These are phyloP conservation scores for Agastache rugosa DNA, from an alignment of 257 asterid genomes.

Conservation along the genomic window DNA sequence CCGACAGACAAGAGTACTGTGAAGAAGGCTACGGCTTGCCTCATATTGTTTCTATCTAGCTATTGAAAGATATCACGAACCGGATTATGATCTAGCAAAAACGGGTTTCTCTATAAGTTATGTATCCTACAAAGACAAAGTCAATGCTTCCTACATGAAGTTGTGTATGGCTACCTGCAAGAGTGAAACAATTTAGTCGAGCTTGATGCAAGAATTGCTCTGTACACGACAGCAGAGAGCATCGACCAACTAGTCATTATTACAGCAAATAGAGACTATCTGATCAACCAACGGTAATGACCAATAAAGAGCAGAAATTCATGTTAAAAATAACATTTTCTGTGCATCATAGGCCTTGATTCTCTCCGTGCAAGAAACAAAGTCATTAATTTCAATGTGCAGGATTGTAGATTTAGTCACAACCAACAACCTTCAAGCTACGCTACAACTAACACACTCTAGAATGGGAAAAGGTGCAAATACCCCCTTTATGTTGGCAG, in stretches of 20 bases:
- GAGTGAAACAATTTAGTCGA: slow-evolving; percentile 1
- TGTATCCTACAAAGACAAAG: background rate
- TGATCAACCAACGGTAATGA: background rate
- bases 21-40: slow-evolving; percentile 36
- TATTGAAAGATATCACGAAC: background rate
- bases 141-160: slow-evolving; percentile 5
- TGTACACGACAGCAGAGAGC: background rate
- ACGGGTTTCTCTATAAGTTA: too few relatives aligned
- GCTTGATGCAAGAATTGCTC: slow-evolving; percentile 12
- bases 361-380: background rate
- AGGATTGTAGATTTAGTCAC: slow-evolving; percentile 6
- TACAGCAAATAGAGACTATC: background rate
- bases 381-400: background rate
- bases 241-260: background rate
- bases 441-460: background rate
- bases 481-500: too few relatives aligned
- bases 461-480: too few relatives aligned
- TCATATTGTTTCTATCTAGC: slow-evolving; percentile 43
- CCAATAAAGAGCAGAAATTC: background rate
- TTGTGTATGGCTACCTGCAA: slow-evolving; percentile 29
- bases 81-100: slow-evolving; percentile 5
- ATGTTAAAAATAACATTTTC: background rate
- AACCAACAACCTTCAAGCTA: slow-evolving; percentile 4
- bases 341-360: slow-evolving; percentile 1
- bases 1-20: slow-evolving; percentile 47